Evolutionary conservation across 1,284 basidiomycete species (phyloP).

Genomic region (Ustilago esculenta): DNA sequence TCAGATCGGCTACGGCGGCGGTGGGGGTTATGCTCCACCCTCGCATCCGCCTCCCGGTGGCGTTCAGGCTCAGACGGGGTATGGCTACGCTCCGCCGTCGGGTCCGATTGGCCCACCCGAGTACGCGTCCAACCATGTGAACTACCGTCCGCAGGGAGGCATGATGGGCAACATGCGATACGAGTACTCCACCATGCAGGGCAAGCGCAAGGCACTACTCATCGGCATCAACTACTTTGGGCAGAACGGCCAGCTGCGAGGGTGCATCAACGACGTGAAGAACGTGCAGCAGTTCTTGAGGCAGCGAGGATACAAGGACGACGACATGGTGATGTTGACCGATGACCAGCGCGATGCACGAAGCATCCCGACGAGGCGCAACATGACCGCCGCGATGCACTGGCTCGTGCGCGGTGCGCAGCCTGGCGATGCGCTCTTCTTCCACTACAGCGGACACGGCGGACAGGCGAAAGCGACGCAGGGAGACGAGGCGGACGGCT

Average conservation of each 20-base stretch:
- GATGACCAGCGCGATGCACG: constrained; percentile 58
- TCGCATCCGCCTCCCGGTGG: constrained; percentile 30
- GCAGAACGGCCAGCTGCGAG: constrained; percentile 57
- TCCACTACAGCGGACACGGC: constrained; percentile 66
- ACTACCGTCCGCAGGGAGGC: constrained; percentile 58
- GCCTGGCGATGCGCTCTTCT: constrained; percentile 66
- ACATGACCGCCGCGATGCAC: constrained; percentile 67
- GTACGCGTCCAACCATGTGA: constrained; percentile 53
- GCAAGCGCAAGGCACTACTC: constrained; percentile 65
- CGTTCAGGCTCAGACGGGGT: constrained; percentile 41
- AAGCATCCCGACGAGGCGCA: constrained; percentile 64
- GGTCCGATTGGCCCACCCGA: constrained; percentile 55
- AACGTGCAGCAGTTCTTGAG: constrained; percentile 65
- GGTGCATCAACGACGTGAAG: constrained; percentile 66
- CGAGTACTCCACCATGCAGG: constrained; percentile 64
- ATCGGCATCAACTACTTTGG: constrained; percentile 67
- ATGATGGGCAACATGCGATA: constrained; percentile 59
- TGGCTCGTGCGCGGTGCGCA: constrained; percentile 64
- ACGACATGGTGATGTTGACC: constrained; percentile 67
- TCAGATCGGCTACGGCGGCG: constrained; percentile 20
- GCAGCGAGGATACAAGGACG: constrained; percentile 62
- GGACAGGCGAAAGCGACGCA: constrained; percentile 64
- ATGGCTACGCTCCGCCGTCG: constrained; percentile 33
- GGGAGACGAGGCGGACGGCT: constrained; percentile 66
- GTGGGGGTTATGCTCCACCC: constrained; percentile 38